Conservation (phyloP, 768 basidiomycete genomes). For the Gymnopilus junonius region DNA sequence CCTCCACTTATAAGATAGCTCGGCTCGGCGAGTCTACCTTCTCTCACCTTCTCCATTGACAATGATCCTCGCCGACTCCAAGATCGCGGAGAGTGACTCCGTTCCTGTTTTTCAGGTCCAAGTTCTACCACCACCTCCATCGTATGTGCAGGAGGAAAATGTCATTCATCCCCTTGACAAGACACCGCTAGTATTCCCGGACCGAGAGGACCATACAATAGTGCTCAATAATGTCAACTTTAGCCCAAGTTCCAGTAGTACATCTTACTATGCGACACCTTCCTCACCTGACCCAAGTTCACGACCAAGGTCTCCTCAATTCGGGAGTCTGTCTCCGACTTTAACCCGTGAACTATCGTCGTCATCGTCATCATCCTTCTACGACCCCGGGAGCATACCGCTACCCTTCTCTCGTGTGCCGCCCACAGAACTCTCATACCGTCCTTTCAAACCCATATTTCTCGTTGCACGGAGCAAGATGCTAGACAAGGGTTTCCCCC, state of each 20-base stretch:
- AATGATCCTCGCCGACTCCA: neutral
- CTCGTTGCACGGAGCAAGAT: slow-evolving; percentile 33
- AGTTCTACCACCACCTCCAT: neutral
- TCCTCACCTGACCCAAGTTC: neutral
- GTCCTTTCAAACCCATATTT: slow-evolving; percentile 36
- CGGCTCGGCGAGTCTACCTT: neutral
- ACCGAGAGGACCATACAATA: neutral
- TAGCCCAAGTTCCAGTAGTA: neutral
- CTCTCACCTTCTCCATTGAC: neutral
- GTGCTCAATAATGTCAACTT: neutral
- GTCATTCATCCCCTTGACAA: neutral
- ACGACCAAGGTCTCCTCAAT: neutral
- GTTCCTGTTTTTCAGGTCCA: neutral
- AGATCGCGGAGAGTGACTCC: neutral
- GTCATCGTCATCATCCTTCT: neutral
- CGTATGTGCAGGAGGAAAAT: neutral
- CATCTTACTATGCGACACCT: neutral
- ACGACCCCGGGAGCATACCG: neutral
- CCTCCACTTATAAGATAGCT: neutral
- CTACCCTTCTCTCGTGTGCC: slow-evolving; percentile 25
- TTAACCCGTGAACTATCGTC: neutral
- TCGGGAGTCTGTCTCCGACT: neutral
- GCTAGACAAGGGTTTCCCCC: slow-evolving; percentile 49
- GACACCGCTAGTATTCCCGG: neutral
- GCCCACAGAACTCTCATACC: slow-evolving; percentile 20